A percentile compares a stretch with the other conserved stretches of the same genome.
phyloP scores from a whole-genome alignment of 768 basidiomycete species.

The Kwoniella mangroviensis region DNA sequence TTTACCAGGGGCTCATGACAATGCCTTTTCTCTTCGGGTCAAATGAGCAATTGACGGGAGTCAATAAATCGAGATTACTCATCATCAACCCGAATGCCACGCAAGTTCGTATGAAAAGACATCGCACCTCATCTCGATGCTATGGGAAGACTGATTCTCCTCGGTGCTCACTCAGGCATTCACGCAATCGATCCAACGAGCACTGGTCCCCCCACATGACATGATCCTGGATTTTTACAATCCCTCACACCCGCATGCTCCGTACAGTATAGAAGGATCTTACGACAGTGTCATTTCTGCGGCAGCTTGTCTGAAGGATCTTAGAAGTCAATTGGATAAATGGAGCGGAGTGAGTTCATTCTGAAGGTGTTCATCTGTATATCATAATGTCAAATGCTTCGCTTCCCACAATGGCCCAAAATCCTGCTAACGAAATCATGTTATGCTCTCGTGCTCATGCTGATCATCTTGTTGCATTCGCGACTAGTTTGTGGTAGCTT shows the following conservation, averaged over 20 bases:
- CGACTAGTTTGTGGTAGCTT: neutral
- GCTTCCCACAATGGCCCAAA: no score
- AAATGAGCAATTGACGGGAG: neutral
- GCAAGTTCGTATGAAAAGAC: neutral
- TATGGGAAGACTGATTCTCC: neutral
- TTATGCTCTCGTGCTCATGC: no score
- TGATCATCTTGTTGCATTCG: no score
- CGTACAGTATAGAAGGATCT: constrained; percentile 33
- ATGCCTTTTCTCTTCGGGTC: neutral
- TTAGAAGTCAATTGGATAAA: constrained; percentile 34
- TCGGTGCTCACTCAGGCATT: neutral
- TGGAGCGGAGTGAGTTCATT: constrained; percentile 5
- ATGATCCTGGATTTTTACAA: neutral
- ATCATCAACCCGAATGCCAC: neutral
- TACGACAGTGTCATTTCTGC: constrained; percentile 37
- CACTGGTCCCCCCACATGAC: neutral
- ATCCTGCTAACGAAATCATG: no score
- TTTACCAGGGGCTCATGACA: no score
- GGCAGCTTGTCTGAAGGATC: constrained; percentile 27
- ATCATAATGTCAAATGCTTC: no score
- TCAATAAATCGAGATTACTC: neutral
- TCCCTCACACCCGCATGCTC: neutral
- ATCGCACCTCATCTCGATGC: neutral
- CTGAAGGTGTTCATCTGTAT: no score
- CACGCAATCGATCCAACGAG: neutral